These are phyloP conservation scores for Drechslerella coelobrocha DNA, from an alignment of 2,329 filamentous ascomycete genomes.

Conservation along the genomic window DNA sequence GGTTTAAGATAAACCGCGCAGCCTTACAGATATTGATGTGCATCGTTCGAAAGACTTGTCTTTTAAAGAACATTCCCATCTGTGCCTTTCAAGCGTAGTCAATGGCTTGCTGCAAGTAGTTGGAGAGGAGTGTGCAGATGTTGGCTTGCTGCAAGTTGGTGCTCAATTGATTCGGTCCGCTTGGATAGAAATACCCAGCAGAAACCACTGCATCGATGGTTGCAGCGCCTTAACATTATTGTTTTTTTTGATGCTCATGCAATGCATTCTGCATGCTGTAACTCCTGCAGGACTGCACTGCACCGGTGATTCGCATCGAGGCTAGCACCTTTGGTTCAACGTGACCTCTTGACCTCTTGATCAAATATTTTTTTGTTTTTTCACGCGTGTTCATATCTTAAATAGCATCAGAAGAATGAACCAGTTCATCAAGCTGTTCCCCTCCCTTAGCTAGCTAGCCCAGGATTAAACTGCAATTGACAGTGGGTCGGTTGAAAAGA, in stretches of 20 bases:
- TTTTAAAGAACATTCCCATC: not conserved
- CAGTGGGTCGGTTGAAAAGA: conserved; percentile 44
- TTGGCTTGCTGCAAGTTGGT: conserved; percentile 22
- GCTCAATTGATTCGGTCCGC: conserved; percentile 12
- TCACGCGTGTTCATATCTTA: conserved; percentile 2
- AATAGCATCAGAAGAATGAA: conserved; percentile 18
- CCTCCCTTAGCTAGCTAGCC: conserved; percentile 7
- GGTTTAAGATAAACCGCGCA: conserved; percentile 18
- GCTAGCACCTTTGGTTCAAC: not conserved
- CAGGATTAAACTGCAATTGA: conserved; percentile 31
- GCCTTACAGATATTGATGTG: conserved; percentile 50
- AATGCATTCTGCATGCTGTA: conserved; percentile 42
- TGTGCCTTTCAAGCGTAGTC: conserved; percentile 19
- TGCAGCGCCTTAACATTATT: conserved; percentile 29
- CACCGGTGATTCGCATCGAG: conserved; percentile 19
- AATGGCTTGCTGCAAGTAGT: not conserved
- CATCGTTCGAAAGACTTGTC: not conserved
- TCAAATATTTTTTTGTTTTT: conserved; percentile 7
- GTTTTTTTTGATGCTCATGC: conserved; percentile 21
- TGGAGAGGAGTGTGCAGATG: conserved; percentile 34
- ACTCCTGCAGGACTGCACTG: conserved; percentile 45
- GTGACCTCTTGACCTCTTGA: conserved; percentile 19
- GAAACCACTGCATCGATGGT: conserved; percentile 26
- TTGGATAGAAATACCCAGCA: conserved; percentile 2
- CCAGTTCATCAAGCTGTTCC: conserved; percentile 16